A percentile compares a stretch with the other conserved stretches of the same genome.
These are phyloP conservation scores for Diaporthe sp. DNA, from an alignment of 2,329 filamentous ascomycete genomes.

Conservation along the genomic window DNA sequence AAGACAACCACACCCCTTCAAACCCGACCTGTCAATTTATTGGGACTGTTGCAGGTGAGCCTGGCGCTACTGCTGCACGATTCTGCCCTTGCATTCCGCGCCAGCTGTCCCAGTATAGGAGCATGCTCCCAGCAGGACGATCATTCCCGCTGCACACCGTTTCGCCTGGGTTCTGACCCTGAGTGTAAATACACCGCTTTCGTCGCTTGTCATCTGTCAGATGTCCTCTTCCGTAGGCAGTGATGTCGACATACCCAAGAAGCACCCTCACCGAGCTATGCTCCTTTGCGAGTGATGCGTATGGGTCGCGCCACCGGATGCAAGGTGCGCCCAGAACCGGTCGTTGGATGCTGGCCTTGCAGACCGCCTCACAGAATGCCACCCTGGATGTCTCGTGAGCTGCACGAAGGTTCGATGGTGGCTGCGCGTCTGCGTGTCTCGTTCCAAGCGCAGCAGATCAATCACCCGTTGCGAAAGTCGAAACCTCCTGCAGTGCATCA, in stretches of 20 bases:
- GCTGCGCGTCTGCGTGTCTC: slow-evolving; percentile 20
- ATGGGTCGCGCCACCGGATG: slow-evolving; percentile 15
- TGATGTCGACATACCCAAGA: neutral
- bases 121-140: neutral
- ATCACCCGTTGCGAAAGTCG: slow-evolving; percentile 19
- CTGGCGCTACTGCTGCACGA: slow-evolving; percentile 16
- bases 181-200: neutral
- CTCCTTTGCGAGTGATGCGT: neutral
- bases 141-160: neutral
- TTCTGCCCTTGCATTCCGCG: slow-evolving; percentile 14
- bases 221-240: slow-evolving; percentile 1
- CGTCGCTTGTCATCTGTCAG: slow-evolving; percentile 16
- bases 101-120: neutral
- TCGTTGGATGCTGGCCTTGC: slow-evolving; percentile 8
- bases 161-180: neutral
- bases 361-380: slow-evolving; percentile 23
- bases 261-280: neutral
- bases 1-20: neutral
- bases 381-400: slow-evolving; percentile 15
- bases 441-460: slow-evolving; percentile 20
- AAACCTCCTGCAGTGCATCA: slow-evolving; percentile 11
- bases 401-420: slow-evolving; percentile 20
- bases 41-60: slow-evolving; percentile 18
- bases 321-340: slow-evolving; percentile 9
- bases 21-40: slow-evolving; percentile 17